Evolutionary conservation across 768 basidiomycete species (phyloP).

Genomic region (Lentinula lateritia): DNA sequence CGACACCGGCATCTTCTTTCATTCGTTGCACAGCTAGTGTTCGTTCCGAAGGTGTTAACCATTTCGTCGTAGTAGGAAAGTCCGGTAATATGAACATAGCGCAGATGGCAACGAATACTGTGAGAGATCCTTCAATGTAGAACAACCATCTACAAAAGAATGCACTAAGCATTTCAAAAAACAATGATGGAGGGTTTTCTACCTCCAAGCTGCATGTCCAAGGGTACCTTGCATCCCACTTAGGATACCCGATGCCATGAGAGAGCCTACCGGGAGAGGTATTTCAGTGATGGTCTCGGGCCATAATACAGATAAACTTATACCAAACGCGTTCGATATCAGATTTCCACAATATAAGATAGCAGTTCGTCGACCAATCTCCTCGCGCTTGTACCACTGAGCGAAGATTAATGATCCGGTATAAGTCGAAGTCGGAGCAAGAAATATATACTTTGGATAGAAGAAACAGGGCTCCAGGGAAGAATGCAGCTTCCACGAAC

Average conservation of each 20-base stretch:
- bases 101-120: constrained; percentile 37
- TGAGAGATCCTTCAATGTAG: constrained; percentile 40
- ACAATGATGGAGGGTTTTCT: constrained; percentile 3
- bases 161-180: constrained; percentile 11
- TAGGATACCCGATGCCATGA: constrained; percentile 44
- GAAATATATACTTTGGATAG: constrained; percentile 13
- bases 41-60: constrained; percentile 30
- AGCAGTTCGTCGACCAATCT: constrained; percentile 35
- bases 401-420: not conserved
- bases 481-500: constrained; percentile 45
- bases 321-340: constrained; percentile 51
- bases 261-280: constrained; percentile 13
- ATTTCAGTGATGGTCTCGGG: not conserved
- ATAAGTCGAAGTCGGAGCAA: not conserved
- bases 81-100: constrained; percentile 46
- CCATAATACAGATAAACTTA: not conserved
- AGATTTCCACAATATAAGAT: constrained; percentile 46
- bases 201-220: constrained; percentile 50
- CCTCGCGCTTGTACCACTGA: constrained; percentile 37
- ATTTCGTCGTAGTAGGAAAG: constrained; percentile 32
- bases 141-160: constrained; percentile 35
- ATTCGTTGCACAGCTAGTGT: constrained; percentile 44
- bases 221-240: constrained; percentile 40
- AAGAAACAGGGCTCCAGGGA: constrained; percentile 34
- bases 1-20: constrained; percentile 58